These are phyloP conservation scores for Penicillium riverlandense DNA, from an alignment of 495 filamentous ascomycete species.

Conservation along the genomic window DNA sequence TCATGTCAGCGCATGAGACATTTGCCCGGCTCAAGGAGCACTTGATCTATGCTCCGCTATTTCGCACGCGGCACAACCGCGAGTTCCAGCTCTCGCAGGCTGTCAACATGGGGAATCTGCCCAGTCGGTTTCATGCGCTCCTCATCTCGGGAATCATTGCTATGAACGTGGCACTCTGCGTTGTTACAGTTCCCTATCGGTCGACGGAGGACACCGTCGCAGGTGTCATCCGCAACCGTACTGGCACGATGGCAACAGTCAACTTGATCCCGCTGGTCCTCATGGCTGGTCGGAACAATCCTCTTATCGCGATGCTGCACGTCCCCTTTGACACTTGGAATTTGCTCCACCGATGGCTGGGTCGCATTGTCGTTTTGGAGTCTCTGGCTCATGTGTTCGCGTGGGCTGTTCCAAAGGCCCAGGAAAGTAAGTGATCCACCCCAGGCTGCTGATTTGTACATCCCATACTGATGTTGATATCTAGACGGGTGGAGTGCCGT, in stretches of 20 bases:
- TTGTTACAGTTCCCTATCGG: conserved; percentile 59
- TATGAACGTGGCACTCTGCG: conserved; percentile 73
- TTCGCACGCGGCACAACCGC: conserved; percentile 75
- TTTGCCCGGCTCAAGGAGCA: conserved; percentile 69
- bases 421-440: conserved; percentile 34
- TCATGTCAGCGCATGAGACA: conserved; percentile 31
- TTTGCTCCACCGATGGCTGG: conserved; percentile 72
- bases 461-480: conserved; percentile 9
- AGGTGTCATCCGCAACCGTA: conserved; percentile 60
- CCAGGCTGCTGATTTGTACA: not conserved
- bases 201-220: conserved; percentile 33
- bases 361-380: conserved; percentile 63
- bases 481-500: conserved; percentile 55
- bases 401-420: conserved; percentile 60
- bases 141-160: conserved; percentile 64
- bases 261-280: conserved; percentile 74
- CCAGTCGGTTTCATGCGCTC: conserved; percentile 72
- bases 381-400: conserved; percentile 55
- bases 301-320: conserved; percentile 54
- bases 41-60: conserved; percentile 77
- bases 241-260: conserved; percentile 65
- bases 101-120: conserved; percentile 77
- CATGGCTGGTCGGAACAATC: conserved; percentile 63
- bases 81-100: conserved; percentile 73
- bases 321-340: conserved; percentile 75